phyloP scores from a whole-genome alignment of 2,329 filamentous ascomycete species.

The Monosporascus sp. region DNA sequence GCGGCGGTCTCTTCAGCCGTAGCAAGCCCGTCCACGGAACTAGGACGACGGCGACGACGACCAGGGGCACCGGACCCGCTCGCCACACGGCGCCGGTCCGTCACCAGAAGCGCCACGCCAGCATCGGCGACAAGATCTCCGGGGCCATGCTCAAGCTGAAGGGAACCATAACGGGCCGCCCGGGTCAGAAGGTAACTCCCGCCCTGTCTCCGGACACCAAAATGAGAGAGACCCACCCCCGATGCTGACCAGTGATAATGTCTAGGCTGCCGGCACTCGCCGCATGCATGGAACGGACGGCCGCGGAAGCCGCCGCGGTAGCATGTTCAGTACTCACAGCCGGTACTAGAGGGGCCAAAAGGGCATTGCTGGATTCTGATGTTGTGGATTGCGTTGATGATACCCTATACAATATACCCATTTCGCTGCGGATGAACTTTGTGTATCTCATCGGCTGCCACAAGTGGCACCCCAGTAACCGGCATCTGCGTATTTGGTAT shows the following conservation, averaged over 20 bases:
- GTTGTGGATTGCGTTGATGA: too few relatives aligned
- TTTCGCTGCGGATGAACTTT: too few relatives aligned
- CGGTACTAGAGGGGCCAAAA: too few relatives aligned
- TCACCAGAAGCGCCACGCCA: conserved; percentile 62
- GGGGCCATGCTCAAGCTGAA: conserved; percentile 70
- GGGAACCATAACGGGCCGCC: conserved; percentile 61
- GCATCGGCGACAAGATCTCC: conserved; percentile 70
- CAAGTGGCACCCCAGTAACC: too few relatives aligned
- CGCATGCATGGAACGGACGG: conserved; percentile 72
- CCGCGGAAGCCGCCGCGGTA: conserved; percentile 42
- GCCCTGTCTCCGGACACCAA: background rate
- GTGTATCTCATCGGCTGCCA: too few relatives aligned
- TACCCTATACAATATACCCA: too few relatives aligned
- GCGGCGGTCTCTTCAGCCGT: too few relatives aligned
- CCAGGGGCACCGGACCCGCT: conserved; percentile 2
- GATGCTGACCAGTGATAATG: conserved; percentile 3
- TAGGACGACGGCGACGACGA: too few relatives aligned
- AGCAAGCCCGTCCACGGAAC: too few relatives aligned
- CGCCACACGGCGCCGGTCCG: conserved; percentile 32
- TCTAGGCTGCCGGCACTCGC: conserved; percentile 64
- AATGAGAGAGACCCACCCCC: background rate
- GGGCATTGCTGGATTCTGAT: too few relatives aligned
- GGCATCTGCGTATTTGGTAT: too few relatives aligned
- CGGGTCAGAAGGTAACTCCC: conserved; percentile 60
- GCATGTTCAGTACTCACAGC: too few relatives aligned